A percentile compares a stretch with the other conserved stretches of the same genome.
Conservation (phyloP, 345 rosid species). For the Lenwebbia sp. region DNA sequence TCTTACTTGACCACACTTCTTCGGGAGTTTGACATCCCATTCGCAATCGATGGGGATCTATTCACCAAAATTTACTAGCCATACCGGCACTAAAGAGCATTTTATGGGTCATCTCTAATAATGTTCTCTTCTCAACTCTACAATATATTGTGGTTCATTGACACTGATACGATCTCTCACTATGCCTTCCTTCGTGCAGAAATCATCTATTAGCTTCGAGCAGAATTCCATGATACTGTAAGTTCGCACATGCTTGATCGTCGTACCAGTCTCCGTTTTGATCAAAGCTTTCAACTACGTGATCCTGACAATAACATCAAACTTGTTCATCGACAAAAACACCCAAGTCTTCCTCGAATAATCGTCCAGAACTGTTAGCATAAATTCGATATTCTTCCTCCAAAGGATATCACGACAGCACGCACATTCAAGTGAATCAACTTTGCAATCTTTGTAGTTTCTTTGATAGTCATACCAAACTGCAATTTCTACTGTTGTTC, state of each 20-base stretch:
- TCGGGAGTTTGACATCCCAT: neutral
- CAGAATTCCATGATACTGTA: neutral
- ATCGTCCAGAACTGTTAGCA: neutral
- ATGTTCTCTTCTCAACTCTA: neutral
- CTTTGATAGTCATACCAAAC: neutral
- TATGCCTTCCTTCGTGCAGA: neutral
- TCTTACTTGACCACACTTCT: neutral
- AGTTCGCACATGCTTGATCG: neutral
- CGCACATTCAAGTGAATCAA: neutral
- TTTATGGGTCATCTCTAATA: neutral
- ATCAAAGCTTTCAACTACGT: neutral
- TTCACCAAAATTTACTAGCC: neutral
- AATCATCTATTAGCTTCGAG: neutral
- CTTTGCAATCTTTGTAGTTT: neutral
- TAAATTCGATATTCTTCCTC: neutral
- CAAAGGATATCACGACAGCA: neutral
- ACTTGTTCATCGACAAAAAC: neutral
- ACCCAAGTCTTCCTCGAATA: neutral
- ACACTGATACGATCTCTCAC: neutral
- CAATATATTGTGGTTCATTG: neutral
- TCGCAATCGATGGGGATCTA: neutral
- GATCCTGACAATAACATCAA: neutral
- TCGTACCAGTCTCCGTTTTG: neutral
- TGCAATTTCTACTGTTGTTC: neutral
- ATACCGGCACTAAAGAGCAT: neutral